A percentile compares a stretch with the other conserved stretches of the same genome.
phyloP scores from a whole-genome alignment of 1,139 yeast species.

The Zygosaccharomyces pseudobailii region DNA sequence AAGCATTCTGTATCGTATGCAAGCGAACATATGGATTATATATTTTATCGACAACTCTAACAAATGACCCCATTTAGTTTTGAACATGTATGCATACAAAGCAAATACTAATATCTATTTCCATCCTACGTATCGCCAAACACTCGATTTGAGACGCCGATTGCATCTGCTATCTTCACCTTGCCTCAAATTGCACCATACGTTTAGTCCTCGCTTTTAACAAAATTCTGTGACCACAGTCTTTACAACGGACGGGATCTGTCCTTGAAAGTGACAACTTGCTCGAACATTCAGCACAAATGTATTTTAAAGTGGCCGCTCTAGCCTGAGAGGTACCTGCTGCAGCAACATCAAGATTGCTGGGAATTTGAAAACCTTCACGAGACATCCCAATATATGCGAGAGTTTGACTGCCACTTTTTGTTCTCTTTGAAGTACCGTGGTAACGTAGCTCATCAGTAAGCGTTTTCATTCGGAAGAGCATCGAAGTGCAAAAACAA shows the following conservation, averaged over 20 bases:
- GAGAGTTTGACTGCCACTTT: no score
- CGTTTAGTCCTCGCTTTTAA: slow-evolving; percentile 96
- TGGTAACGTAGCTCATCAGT: not conserved
- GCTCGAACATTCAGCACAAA: slow-evolving; percentile 95
- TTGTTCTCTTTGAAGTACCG: not conserved
- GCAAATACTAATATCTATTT: not conserved
- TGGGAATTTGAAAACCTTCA: slow-evolving; percentile 93
- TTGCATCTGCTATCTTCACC: slow-evolving; percentile 35
- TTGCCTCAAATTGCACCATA: slow-evolving; percentile 78
- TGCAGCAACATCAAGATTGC: slow-evolving; percentile 67
- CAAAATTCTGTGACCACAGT: slow-evolving; percentile 96
- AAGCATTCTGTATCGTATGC: no score
- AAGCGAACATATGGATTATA: no score
- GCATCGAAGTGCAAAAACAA: not conserved
- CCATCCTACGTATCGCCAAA: not conserved
- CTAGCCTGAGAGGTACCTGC: slow-evolving; percentile 64
- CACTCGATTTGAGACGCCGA: not conserved
- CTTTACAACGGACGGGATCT: slow-evolving; percentile 97
- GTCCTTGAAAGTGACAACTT: slow-evolving; percentile 83
- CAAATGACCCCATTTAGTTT: no score
- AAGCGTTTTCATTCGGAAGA: not conserved
- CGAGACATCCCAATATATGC: slow-evolving; percentile 45
- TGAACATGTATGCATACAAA: no score
- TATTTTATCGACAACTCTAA: no score
- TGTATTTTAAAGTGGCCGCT: slow-evolving; percentile 83